Conservation (phyloP, 208 protist genomes). For the Trypanosoma rangeli region DNA sequence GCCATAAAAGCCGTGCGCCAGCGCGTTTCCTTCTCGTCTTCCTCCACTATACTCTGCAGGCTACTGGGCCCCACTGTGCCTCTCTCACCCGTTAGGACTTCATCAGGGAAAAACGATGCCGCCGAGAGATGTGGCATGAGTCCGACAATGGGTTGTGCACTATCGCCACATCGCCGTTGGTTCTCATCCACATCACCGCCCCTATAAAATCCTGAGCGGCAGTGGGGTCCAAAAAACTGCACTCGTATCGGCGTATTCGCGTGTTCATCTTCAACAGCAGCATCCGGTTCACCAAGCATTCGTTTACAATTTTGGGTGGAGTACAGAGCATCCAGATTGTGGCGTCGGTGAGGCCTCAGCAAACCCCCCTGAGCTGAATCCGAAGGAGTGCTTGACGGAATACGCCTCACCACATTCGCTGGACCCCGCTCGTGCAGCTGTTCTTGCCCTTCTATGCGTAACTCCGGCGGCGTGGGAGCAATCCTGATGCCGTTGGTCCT, state of each 20-base stretch:
- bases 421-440: too few species aligned
- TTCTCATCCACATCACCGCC: neutral
- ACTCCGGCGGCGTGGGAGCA: neutral
- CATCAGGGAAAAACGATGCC: slow-evolving; percentile 7
- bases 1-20: neutral
- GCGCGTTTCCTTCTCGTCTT: neutral
- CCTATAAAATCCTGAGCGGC: neutral
- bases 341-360: neutral
- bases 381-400: neutral
- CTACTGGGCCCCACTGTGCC: neutral
- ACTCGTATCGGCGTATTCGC: neutral
- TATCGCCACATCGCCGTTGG: neutral
- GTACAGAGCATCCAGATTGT: neutral
- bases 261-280: neutral
- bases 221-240: neutral
- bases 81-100: neutral
- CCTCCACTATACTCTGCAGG: neutral
- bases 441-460: neutral
- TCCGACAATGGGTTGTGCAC: slow-evolving; percentile 7
- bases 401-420: too few species aligned
- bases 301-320: neutral
- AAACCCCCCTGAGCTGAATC: neutral
- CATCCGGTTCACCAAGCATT: neutral
- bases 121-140: neutral
- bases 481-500: neutral